Percentiles rank a stretch among this genome's conserved stretches.
phyloP scores from a whole-genome alignment of 164 flowering plant species.

The Umbilicus rupestris region DNA sequence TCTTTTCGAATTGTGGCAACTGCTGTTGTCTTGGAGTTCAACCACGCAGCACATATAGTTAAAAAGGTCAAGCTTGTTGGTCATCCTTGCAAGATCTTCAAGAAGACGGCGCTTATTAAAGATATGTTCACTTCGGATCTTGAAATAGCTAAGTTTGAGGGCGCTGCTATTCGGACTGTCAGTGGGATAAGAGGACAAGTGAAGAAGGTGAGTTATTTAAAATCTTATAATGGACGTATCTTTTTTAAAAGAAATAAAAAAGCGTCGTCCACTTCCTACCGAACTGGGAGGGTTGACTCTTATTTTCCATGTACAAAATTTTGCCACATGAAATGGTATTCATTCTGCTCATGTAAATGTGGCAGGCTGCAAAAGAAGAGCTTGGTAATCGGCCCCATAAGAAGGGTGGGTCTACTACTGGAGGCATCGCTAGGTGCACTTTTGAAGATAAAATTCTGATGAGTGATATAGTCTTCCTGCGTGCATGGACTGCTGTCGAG shows the following conservation, averaged over 20 bases:
- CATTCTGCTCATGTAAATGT: conserved; percentile 1
- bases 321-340: background rate
- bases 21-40: conserved; percentile 68
- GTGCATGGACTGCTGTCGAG: conserved; percentile 83
- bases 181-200: conserved; percentile 96
- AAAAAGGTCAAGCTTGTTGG: conserved; percentile 93
- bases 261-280: too few relatives aligned
- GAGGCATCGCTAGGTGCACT: conserved; percentile 95
- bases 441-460: conserved; percentile 88
- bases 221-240: background rate
- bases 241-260: background rate
- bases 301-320: background rate
- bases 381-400: conserved; percentile 51
- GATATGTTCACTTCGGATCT: conserved; percentile 95
- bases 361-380: conserved; percentile 86
- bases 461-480: conserved; percentile 88
- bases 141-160: conserved; percentile 88
- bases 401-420: conserved; percentile 51
- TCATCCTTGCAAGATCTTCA: conserved; percentile 76
- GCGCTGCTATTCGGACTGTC: conserved; percentile 81
- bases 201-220: conserved; percentile 54
- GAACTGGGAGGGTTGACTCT: background rate
- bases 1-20: conserved; percentile 84
- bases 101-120: conserved; percentile 83
- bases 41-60: conserved; percentile 62